Evolutionary conservation across 139 green algal species (phyloP).

Genomic region (Chlorella sp.): DNA sequence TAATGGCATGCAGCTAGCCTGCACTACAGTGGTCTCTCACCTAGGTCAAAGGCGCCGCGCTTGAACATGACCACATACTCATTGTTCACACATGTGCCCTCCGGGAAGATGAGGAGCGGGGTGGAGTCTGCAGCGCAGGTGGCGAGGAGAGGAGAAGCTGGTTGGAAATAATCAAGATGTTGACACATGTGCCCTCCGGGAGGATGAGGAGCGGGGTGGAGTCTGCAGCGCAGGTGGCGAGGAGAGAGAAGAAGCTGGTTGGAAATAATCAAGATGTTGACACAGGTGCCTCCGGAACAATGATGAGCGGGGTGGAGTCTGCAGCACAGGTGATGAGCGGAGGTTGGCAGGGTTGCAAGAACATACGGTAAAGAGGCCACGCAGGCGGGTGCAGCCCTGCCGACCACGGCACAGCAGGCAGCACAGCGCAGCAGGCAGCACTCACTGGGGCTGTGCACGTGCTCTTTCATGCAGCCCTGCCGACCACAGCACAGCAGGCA

Average conservation of each 20-base stretch:
- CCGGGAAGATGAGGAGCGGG: constrained; percentile 98
- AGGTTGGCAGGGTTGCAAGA: too few species aligned
- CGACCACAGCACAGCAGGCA: neutral
- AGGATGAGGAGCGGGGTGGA: constrained; percentile 97
- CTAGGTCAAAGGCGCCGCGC: constrained; percentile 96
- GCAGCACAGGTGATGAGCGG: neutral
- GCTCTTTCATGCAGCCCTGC: too few species aligned
- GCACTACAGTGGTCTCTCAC: too few species aligned
- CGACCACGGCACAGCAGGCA: neutral
- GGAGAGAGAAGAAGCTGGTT: neutral
- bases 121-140: constrained; percentile 56
- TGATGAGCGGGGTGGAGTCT: constrained; percentile 90
- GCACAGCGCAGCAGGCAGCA: neutral
- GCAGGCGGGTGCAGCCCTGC: neutral
- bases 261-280: neutral
- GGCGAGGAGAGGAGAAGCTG: neutral
- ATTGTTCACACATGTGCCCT: constrained; percentile 99
- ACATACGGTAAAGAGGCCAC: too few species aligned
- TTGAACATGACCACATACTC: constrained; percentile 99
- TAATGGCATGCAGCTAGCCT: too few species aligned
- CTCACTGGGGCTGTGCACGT: too few species aligned
- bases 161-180: neutral
- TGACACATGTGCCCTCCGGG: constrained; percentile 93
- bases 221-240: constrained; percentile 16
- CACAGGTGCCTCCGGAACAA: constrained; percentile 98